Evolutionary conservation across 495 filamentous ascomycete species (phyloP).

Genomic region (Rostrohypoxylon terebratum): DNA sequence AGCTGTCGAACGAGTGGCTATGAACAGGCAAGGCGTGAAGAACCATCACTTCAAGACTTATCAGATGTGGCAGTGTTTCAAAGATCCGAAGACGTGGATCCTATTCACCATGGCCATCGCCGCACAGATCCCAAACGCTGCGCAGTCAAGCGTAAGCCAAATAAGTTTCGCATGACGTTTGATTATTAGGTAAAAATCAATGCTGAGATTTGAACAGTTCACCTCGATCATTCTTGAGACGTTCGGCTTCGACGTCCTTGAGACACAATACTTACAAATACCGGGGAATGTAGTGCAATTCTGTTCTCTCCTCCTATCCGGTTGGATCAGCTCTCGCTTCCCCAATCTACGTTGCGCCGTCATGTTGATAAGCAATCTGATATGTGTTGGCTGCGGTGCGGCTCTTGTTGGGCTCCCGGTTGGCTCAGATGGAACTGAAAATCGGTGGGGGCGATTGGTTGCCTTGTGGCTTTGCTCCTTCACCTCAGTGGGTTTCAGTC

Average conservation of each 20-base stretch:
- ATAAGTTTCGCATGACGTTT: neutral
- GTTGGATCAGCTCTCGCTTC: slow-evolving; percentile 55
- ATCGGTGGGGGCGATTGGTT: slow-evolving; percentile 67
- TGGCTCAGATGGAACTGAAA: slow-evolving; percentile 52
- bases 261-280: slow-evolving; percentile 68
- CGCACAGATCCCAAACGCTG: slow-evolving; percentile 59
- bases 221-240: slow-evolving; percentile 61
- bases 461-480: slow-evolving; percentile 59
- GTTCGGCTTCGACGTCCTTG: slow-evolving; percentile 67
- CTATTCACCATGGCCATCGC: slow-evolving; percentile 53
- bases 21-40: slow-evolving; percentile 70
- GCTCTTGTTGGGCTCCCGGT: slow-evolving; percentile 49
- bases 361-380: slow-evolving; percentile 55
- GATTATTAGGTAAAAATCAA: neutral
- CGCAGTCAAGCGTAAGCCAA: slow-evolving; percentile 60
- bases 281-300: slow-evolving; percentile 56
- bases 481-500: slow-evolving; percentile 56
- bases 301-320: slow-evolving; percentile 51
- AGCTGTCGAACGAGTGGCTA: slow-evolving; percentile 65
- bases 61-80: slow-evolving; percentile 67
- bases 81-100: slow-evolving; percentile 69
- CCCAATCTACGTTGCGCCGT: slow-evolving; percentile 55
- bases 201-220: slow-evolving; percentile 42
- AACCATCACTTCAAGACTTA: slow-evolving; percentile 64
- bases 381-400: slow-evolving; percentile 56